phyloP scores from a whole-genome alignment of 2,329 filamentous ascomycete genomes.

The Xylaria sp. region DNA sequence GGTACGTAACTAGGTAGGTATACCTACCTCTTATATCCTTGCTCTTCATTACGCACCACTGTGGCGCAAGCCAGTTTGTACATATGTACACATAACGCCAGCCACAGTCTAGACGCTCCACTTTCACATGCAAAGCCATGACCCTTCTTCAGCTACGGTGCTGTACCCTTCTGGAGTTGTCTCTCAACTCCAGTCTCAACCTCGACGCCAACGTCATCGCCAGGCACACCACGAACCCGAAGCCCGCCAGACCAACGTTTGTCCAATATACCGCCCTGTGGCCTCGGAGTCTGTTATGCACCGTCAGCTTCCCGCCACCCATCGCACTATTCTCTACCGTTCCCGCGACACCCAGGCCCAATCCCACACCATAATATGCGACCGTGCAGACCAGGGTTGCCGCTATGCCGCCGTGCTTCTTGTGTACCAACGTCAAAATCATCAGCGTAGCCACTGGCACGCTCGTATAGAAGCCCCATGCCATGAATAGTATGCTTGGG shows the following conservation, averaged over 20 bases:
- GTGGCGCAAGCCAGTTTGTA: conserved; percentile 9
- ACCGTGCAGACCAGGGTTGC: conserved; percentile 57
- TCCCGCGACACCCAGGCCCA: conserved; percentile 73
- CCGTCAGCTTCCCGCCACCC: conserved; percentile 30
- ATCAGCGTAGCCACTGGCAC: conserved; percentile 72
- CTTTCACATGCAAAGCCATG: conserved; percentile 10
- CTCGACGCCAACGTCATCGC: conserved; percentile 34
- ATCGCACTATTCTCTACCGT: conserved; percentile 65
- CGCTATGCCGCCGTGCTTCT: conserved; percentile 51
- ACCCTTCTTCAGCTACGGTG: background rate
- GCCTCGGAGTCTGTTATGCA: conserved; percentile 37
- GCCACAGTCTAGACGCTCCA: background rate
- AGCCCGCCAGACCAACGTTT: conserved; percentile 41
- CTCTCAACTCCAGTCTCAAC: conserved; percentile 29
- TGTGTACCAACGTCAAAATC: conserved; percentile 63
- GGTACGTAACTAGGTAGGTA: no score
- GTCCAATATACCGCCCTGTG: conserved; percentile 44
- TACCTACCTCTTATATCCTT: background rate
- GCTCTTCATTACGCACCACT: conserved; percentile 16
- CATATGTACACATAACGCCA: background rate
- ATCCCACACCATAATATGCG: conserved; percentile 75
- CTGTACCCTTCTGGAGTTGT: background rate
- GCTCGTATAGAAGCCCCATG: conserved; percentile 74
- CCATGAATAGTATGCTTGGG: conserved; percentile 66
- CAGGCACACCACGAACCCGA: conserved; percentile 40